These are phyloP conservation scores for Pseudozyma thailandica DNA, from an alignment of 1,284 basidiomycete genomes.

Conservation along the genomic window DNA sequence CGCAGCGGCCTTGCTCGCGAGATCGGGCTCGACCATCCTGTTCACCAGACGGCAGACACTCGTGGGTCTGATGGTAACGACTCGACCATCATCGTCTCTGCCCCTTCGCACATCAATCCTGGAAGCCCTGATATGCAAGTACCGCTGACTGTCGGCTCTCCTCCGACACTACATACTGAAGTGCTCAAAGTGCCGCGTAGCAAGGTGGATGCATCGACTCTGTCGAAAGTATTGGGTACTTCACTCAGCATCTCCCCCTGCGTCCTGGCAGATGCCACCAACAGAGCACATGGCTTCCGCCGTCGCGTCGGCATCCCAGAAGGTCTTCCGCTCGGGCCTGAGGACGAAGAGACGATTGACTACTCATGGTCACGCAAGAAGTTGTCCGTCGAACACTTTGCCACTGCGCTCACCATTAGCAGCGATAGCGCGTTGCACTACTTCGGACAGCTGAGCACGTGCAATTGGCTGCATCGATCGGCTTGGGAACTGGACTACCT, in stretches of 20 bases:
- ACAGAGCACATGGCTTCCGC: conserved; percentile 50
- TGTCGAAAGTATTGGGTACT: conserved; percentile 34
- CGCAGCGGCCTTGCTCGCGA: conserved; percentile 56
- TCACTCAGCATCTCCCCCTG: conserved; percentile 50
- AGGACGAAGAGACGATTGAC: conserved; percentile 56
- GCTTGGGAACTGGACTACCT: conserved; percentile 67
- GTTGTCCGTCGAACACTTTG: conserved; percentile 52
- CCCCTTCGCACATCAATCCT: conserved; percentile 20
- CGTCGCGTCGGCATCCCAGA: conserved; percentile 59
- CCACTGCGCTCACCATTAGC: conserved; percentile 50
- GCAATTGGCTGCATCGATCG: conserved; percentile 49
- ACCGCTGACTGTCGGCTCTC: conserved; percentile 32
- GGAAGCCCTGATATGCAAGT: conserved; percentile 25
- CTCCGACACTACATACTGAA: conserved; percentile 19
- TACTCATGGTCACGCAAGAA: conserved; percentile 61
- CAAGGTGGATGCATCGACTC: conserved; percentile 28
- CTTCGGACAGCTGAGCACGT: conserved; percentile 44
- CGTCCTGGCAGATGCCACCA: conserved; percentile 52
- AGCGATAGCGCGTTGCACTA: conserved; percentile 50
- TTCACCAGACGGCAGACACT: neutral
- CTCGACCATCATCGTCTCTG: conserved; percentile 17
- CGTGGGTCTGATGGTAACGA: conserved; percentile 2
- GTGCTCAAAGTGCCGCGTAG: conserved; percentile 31
- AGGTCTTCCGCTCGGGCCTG: conserved; percentile 51
- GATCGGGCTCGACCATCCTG: conserved; percentile 41